Base-by-base conservation (phyloP, 352 stramenopile species). In the Globisporangium sylvaticum region DNA sequence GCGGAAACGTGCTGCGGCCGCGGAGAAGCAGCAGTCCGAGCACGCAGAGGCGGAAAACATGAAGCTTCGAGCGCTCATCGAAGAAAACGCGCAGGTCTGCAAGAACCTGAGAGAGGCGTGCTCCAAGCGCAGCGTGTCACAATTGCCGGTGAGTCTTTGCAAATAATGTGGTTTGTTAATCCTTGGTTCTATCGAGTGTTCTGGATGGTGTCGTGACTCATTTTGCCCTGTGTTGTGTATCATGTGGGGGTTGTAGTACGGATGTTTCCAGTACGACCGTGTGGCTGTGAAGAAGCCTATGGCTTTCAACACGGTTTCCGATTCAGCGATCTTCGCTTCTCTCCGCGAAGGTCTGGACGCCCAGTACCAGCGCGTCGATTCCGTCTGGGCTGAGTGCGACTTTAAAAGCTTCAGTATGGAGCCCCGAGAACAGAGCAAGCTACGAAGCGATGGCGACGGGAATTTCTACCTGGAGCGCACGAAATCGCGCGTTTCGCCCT, bases 311-410 rank as follows among this genome's bases (percentile, higher is more conserved):
- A 48, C 42, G 15, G 42, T 22, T 9, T 48, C 25, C 0, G 53
- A 59, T 22, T 59, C 15, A 4, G 58, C 68, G 4, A 72, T 74
- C 29, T 80, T 78, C 42, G 63, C 73, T 5, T 69, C 69, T 10
- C 71, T 80, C n/a, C 55, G 52, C 12, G 58, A 63, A 15, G 67
- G 74, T 57, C 54, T 77, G n/a, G 57, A 69, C 8, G 58, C 48
- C 34, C 67, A 74, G 65, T 70, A 76, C 22, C 58, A 64, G 58
- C 64, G 69, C 6, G 64, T 61, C 3, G 29, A 66, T 31, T 29
- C 18, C n/a, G 54, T 78, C 12, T 76, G 69, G 54, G 64, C 34
- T 14, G 65, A 69, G 10, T 52, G 56, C 1, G 29, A 52, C 24
- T 76, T 80, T 20, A 44, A 68, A 42, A 65, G 52, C 25, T n/a